Evolutionary conservation across 257 asterid species (phyloP).

Genomic region (Solanum piurae): DNA sequence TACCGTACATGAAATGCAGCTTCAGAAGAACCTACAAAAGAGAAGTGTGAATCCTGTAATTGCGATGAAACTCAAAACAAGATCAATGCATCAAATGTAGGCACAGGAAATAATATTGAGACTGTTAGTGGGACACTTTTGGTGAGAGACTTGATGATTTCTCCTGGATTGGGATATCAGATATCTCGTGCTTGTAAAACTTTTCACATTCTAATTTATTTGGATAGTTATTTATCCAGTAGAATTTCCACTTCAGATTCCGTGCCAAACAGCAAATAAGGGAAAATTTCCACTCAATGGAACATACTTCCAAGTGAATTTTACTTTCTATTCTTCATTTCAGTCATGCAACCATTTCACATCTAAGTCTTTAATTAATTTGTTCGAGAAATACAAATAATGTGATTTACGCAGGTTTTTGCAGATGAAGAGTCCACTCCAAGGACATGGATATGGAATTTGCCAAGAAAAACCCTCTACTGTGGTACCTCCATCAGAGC

Average conservation of each 20-base stretch:
- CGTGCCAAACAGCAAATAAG: constrained; percentile 11
- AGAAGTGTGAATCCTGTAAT: neutral
- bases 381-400: neutral
- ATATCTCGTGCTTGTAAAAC: neutral
- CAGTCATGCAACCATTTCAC: neutral
- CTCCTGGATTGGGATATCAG: neutral
- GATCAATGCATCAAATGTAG: neutral
- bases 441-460: constrained; percentile 3
- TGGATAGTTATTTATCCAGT: neutral
- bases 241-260: constrained; percentile 7
- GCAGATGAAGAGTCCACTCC: constrained; percentile 29
- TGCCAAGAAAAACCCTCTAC: constrained; percentile 7
- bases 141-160: constrained; percentile 7
- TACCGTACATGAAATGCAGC: neutral
- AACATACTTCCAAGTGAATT: constrained; percentile 21
- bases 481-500: constrained; percentile 17
- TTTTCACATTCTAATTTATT: neutral
- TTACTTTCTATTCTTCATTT: neutral
- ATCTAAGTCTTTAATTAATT: neutral
- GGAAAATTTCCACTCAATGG: constrained; percentile 26
- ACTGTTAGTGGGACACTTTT: constrained; percentile 18
- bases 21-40: neutral
- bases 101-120: neutral
- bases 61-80: neutral
- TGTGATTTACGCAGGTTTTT: constrained; percentile 15